These are phyloP conservation scores for Malus hybrid DNA, from an alignment of 331 rosid genomes.

Conservation along the genomic window DNA sequence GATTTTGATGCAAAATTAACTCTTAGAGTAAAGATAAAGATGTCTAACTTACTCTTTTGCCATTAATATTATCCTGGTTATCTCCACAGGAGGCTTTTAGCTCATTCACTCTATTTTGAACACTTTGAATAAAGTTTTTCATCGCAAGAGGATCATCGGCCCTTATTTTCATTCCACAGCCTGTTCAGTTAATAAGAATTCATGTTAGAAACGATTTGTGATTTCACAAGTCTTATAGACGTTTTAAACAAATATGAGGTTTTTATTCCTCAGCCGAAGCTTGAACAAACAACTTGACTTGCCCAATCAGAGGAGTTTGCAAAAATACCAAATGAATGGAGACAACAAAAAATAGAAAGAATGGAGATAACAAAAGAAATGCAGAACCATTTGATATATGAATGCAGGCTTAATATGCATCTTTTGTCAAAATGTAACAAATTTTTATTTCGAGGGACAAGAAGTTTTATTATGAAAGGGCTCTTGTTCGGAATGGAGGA, in stretches of 20 bases:
- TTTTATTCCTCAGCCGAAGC: too few relatives aligned
- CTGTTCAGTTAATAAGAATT: slow-evolving; percentile 26
- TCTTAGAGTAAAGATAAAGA: not conserved
- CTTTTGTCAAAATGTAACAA: not conserved
- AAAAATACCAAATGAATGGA: not conserved
- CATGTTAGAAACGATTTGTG: not conserved
- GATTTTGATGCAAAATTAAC: not conserved
- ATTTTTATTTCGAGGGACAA: not conserved
- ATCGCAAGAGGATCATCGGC: slow-evolving; percentile 81
- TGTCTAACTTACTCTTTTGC: slow-evolving; percentile 59
- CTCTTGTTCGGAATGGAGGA: not conserved
- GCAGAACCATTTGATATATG: not conserved
- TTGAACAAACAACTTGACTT: too few relatives aligned
- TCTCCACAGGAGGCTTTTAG: slow-evolving; percentile 46
- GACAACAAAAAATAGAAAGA: not conserved
- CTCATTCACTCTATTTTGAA: slow-evolving; percentile 67
- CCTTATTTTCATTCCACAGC: slow-evolving; percentile 96
- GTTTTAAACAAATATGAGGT: not conserved
- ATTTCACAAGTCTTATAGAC: not conserved
- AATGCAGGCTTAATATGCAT: not conserved
- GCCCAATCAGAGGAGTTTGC: too few relatives aligned
- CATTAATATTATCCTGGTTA: slow-evolving; percentile 28
- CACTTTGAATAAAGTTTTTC: slow-evolving; percentile 63
- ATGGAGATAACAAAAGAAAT: too few relatives aligned
- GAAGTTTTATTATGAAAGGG: not conserved